These are phyloP conservation scores for Fusarium ramigenum DNA, from an alignment of 2,329 filamentous ascomycete genomes.

Conservation along the genomic window DNA sequence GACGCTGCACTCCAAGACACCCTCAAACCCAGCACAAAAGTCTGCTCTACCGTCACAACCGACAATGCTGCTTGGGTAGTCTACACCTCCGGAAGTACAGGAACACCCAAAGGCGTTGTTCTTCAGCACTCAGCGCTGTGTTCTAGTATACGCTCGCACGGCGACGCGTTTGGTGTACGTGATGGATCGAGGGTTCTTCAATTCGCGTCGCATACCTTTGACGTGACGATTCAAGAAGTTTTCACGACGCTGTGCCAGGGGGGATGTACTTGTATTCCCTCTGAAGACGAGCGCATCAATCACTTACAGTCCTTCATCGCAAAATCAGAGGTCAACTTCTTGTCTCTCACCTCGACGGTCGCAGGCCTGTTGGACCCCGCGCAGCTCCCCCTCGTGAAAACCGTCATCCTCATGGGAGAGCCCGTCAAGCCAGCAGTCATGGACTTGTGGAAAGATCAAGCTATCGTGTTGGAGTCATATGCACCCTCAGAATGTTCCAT, in stretches of 20 bases:
- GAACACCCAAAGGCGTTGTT: background rate
- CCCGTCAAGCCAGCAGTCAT: conserved; percentile 1
- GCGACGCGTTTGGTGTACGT: background rate
- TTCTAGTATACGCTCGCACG: background rate
- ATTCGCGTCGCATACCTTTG: conserved; percentile 1
- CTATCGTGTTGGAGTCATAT: background rate
- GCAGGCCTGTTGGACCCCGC: background rate
- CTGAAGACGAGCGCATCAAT: conserved; percentile 1
- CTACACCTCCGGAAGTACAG: background rate
- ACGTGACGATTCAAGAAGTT: background rate
- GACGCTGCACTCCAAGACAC: background rate
- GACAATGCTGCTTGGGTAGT: background rate
- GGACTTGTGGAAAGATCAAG: background rate
- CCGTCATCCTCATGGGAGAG: background rate
- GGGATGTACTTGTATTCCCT: background rate
- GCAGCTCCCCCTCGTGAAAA: background rate
- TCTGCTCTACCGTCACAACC: background rate
- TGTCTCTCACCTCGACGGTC: background rate
- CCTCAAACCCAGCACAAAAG: background rate
- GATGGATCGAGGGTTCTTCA: background rate
- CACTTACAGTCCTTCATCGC: background rate
- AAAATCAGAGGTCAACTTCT: background rate
- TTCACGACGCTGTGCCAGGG: background rate
- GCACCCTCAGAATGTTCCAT: background rate
- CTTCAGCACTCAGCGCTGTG: background rate